Base-by-base conservation (phyloP, 2,329 filamentous ascomycete species). In the Chrysoporthe puriensis region DNA sequence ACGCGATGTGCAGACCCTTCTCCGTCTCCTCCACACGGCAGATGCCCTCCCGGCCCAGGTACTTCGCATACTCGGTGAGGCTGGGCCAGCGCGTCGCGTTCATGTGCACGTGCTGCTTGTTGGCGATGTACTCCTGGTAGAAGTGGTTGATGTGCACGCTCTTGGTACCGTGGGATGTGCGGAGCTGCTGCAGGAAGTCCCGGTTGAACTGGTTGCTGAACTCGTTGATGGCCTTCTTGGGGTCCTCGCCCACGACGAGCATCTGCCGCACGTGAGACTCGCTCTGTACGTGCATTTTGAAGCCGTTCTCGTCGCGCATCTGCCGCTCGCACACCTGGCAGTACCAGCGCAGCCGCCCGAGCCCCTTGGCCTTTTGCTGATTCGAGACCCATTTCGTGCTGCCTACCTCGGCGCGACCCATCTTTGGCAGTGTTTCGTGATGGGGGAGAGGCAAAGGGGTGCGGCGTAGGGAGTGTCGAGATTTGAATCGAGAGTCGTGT, bases 401-500 rank as follows among this genome's bases (percentile, higher is more conserved):
- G 71, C 96, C 96, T 64, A 93, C 90, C 83, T 98, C 96, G 74
- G 96, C 96, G 83, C 92, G 93, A 64, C 91, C 90, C 95, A 98
- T 98, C 63, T 77, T 40, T 46, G 26, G 82, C 75, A 73, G 73
- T 34, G 8, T 36, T 14, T 42, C 13, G 50, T 26, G 66, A 62
- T 69, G 70, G 70, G 71, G 64, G 69, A 70, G 71, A 32, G 48
- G 32, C 21, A 4, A 8, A 36, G 34, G 11, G 32, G 16, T 21
- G 21, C n/a, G 43, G 21, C 16, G 43, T 11, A 44, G 54, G 26
- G 21, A 2, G 36, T 26, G 36, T 52, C 44, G 61, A 63, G 34
- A 18, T 62, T 36, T 36, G 44, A 54, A 54, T 3, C 9, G 21
- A 6, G 5, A 13, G 50, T 18, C 16, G 16, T 34, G 56, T 46